These are phyloP conservation scores for Maudiozyma pseudohumilis DNA, from an alignment of 805 yeast species.

Conservation along the genomic window DNA sequence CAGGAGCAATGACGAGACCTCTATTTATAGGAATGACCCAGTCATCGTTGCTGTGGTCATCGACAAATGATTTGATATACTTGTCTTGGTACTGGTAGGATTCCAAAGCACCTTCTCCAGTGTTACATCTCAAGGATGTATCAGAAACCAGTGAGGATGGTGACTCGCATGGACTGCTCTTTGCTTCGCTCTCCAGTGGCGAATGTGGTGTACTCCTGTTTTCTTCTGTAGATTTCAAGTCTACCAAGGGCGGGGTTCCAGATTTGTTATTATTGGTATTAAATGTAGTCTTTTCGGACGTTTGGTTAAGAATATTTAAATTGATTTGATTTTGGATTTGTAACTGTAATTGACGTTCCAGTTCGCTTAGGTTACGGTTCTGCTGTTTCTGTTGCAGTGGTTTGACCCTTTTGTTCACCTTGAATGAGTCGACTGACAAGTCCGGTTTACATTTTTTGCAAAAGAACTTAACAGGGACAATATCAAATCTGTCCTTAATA, in stretches of 20 bases:
- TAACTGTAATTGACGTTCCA: slow-evolving; percentile 1
- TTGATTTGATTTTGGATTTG: slow-evolving; percentile 3
- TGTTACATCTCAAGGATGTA: neutral
- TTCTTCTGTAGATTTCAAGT: neutral
- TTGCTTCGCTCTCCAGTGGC: neutral
- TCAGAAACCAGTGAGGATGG: neutral
- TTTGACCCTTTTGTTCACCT: slow-evolving; percentile 9
- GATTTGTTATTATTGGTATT: slow-evolving; percentile 3
- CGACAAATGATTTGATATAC: slow-evolving; percentile 36
- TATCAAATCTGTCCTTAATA: slow-evolving; percentile 57
- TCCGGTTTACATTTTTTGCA: slow-evolving; percentile 69
- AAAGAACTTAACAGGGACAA: slow-evolving; percentile 62
- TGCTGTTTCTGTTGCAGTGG: slow-evolving; percentile 3
- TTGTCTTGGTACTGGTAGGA: slow-evolving; percentile 29
- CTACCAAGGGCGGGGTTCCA: too few relatives aligned
- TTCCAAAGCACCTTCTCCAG: neutral
- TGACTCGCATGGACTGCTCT: neutral
- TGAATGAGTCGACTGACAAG: slow-evolving; percentile 6
- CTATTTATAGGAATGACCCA: slow-evolving; percentile 21
- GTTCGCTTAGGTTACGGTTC: slow-evolving; percentile 1
- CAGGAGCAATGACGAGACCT: slow-evolving; percentile 1
- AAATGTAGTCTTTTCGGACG: neutral
- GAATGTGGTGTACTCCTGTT: neutral
- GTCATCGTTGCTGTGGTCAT: slow-evolving; percentile 39
- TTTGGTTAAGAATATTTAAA: slow-evolving; percentile 3